Base-by-base conservation (phyloP, 345 rosid genomes). In the Salix koriyanagi region DNA sequence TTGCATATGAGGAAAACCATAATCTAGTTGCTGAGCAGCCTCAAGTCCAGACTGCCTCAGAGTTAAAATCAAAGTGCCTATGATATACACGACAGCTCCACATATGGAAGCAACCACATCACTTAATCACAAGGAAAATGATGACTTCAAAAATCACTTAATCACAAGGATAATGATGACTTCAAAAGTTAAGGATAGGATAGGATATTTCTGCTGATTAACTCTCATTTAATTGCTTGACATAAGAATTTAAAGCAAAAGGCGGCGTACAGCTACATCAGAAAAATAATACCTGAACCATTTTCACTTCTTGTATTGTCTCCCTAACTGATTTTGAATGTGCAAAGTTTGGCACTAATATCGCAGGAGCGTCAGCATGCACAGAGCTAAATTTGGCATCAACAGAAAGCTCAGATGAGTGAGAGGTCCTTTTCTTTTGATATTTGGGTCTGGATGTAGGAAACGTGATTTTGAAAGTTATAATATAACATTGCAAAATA, bases 241-340 rank as follows among this genome's bases (percentile, higher is more conserved):
- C 54, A 37, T 19, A 48, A 21, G 11, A 14, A 44, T 44, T 12
- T 69, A 19, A 19, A 36, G 39, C 23, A 21, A 16, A 71, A 34
- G 66, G 25, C 26, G 3, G 25, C 37, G 5, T 21, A 58, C 21
- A 21, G 23, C 6, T 54, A 52, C 36, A 28, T 72, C 36, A 68
- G 60, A n/a, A 30, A 16, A 50, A 19, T 11, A 39, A 16, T 85
- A 94, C 97, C 93, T 90, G 97, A 70, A 94, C 89, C 94, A 94
- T 89, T 83, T 85, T 88, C 72, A 90, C 92, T 87, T 92, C 94
- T 75, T 90, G 92, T 60, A 94, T 84, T n/a, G 89, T 83, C 83
- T 86, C 92, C 85, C 89, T 89, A 67, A 92, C 97, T 21, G 97
- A 91, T 74, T 87, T 81, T 9, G 94, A 92, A 52, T 70, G 96